A percentile compares a stretch with the other conserved stretches of the same genome.
Conservation (phyloP, 805 yeast species). For the Alloascoidea africana region DNA sequence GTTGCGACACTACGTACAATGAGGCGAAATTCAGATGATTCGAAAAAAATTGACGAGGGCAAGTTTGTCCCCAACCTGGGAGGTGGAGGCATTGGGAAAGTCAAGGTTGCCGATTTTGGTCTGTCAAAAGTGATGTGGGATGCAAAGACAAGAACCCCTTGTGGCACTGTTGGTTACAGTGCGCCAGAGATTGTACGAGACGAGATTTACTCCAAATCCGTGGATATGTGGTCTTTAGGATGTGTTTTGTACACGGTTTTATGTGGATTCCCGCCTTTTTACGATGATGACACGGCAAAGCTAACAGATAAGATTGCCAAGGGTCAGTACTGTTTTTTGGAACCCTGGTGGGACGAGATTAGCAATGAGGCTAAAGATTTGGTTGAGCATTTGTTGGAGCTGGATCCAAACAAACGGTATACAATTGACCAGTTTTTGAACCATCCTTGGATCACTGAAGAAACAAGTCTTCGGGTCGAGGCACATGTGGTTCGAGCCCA, state of each 20-base stretch:
- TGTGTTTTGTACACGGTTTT: constrained; percentile 86
- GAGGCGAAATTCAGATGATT: constrained; percentile 48
- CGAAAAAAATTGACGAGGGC: constrained; percentile 67
- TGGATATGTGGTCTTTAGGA: constrained; percentile 98
- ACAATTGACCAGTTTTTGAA: constrained; percentile 55
- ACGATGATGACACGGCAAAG: constrained; percentile 64
- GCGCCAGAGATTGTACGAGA: constrained; percentile 97
- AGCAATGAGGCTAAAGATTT: constrained; percentile 53
- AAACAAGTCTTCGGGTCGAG: neutral
- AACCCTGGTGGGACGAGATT: constrained; percentile 88
- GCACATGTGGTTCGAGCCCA: neutral
- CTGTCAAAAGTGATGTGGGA: constrained; percentile 83
- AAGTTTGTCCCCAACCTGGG: constrained; percentile 67
- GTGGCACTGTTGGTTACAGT: constrained; percentile 97
- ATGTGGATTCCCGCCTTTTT: constrained; percentile 97
- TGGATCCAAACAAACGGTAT: constrained; percentile 52
- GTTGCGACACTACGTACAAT: constrained; percentile 10
- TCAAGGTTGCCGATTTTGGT: constrained; percentile 93
- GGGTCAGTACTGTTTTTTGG: constrained; percentile 61
- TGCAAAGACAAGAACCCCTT: constrained; percentile 86
- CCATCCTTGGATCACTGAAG: constrained; percentile 59
- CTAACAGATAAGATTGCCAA: constrained; percentile 67
- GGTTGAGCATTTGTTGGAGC: constrained; percentile 52
- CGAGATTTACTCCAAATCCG: constrained; percentile 82
- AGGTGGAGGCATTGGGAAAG: constrained; percentile 82